These are phyloP conservation scores for Fonsecaea multimorphosa DNA, from an alignment of 2,329 filamentous ascomycete species.

Conservation along the genomic window DNA sequence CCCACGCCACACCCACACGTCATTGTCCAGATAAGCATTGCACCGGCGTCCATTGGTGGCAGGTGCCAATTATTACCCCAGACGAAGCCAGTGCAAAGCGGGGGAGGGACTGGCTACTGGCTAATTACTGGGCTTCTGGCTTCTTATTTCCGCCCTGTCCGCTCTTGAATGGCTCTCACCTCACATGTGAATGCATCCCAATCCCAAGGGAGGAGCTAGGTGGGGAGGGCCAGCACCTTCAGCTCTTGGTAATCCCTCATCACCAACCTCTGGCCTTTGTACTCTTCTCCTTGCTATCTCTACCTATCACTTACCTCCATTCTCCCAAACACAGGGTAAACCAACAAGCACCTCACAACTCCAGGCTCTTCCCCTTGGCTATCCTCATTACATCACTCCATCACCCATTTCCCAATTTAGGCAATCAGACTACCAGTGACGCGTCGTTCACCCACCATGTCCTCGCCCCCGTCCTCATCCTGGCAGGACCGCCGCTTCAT, in stretches of 20 bases:
- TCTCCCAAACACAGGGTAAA: not conserved
- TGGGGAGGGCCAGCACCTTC: not conserved
- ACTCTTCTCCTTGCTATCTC: not conserved
- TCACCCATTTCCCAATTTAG: not conserved
- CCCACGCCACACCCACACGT: not conserved
- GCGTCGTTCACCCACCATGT: not conserved
- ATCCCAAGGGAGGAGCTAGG: not conserved
- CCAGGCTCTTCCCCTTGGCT: not conserved
- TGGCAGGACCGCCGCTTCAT: conserved; percentile 40
- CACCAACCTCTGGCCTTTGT: not conserved
- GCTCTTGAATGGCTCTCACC: too few species aligned
- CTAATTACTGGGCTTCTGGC: not conserved
- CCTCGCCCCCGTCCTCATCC: conserved; percentile 18
- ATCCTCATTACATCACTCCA: not conserved
- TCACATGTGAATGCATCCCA: not conserved
- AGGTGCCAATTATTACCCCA: too few species aligned
- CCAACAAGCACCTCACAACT: not conserved
- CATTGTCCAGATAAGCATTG: conserved; percentile 1
- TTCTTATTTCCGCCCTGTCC: not conserved
- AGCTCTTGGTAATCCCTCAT: not conserved
- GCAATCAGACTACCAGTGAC: too few species aligned
- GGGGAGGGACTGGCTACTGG: conserved; percentile 2
- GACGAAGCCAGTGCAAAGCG: conserved; percentile 10
- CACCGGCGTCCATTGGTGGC: not conserved
- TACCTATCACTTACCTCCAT: not conserved